These are phyloP conservation scores for Sutorius eximius DNA, from an alignment of 1,284 basidiomycete genomes.

Conservation along the genomic window DNA sequence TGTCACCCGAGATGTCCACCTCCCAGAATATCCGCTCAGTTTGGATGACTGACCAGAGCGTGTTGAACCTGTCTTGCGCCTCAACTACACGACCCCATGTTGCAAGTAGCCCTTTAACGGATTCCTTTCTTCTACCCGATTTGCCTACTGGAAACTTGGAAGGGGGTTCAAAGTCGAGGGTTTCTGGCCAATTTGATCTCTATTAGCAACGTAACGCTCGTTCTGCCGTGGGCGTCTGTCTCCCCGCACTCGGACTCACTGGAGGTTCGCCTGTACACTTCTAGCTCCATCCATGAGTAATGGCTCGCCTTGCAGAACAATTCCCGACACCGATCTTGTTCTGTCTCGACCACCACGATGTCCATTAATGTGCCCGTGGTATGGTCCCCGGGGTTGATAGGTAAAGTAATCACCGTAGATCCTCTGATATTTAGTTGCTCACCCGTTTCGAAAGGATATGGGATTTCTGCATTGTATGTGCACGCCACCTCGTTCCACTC, in stretches of 20 bases:
- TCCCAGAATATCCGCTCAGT: slow-evolving; percentile 59
- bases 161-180: too few relatives aligned
- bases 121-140: slow-evolving; percentile 30
- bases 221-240: not conserved
- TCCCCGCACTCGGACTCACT: not conserved
- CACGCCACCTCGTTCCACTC: not conserved
- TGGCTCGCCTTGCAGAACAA: not conserved
- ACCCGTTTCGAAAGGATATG: slow-evolving; percentile 5
- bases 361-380: not conserved
- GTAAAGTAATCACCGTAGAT: not conserved
- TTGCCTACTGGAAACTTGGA: too few relatives aligned
- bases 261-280: not conserved
- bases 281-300: not conserved
- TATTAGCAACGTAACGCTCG: not conserved
- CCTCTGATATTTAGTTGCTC: not conserved
- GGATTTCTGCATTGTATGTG: slow-evolving; percentile 7
- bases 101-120: slow-evolving; percentile 55
- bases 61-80: slow-evolving; percentile 51
- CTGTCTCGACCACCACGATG: not conserved
- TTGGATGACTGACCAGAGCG: slow-evolving; percentile 60
- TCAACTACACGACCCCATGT: slow-evolving; percentile 74
- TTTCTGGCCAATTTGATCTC: too few relatives aligned
- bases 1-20: slow-evolving; percentile 51
- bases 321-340: not conserved
- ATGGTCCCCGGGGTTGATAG: slow-evolving; percentile 12